Evolutionary conservation across 2,329 filamentous ascomycete species (phyloP).

Genomic region (Colletotrichum graminicola): DNA sequence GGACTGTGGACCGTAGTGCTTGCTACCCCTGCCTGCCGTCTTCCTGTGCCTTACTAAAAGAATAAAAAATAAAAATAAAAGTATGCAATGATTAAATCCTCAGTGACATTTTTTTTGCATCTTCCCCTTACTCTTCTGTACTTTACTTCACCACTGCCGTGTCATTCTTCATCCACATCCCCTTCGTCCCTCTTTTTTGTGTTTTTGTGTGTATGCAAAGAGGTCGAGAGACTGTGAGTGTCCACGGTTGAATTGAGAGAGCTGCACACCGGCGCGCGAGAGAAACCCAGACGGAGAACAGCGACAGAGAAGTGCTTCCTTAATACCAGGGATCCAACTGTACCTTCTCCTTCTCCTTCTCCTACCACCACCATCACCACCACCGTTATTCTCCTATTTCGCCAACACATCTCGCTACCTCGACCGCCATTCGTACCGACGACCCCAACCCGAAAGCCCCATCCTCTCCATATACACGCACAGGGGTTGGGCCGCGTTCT

Average conservation of each 20-base stretch:
- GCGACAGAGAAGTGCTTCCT: slow-evolving; percentile 13
- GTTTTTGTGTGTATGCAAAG: slow-evolving; percentile 22
- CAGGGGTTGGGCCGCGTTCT: slow-evolving; percentile 33
- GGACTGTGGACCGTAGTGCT: slow-evolving; percentile 17
- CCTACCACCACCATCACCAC: slow-evolving; percentile 1
- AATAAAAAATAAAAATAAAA: slow-evolving; percentile 37
- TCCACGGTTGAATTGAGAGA: slow-evolving; percentile 29
- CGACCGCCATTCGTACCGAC: slow-evolving; percentile 22
- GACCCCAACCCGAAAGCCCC: slow-evolving; percentile 14
- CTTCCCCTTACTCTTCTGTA: slow-evolving; percentile 41
- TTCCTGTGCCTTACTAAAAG: slow-evolving; percentile 32
- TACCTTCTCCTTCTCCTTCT: slow-evolving; percentile 11
- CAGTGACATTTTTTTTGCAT: slow-evolving; percentile 42
- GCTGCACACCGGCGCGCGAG: slow-evolving; percentile 12
- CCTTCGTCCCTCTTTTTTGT: slow-evolving; percentile 22
- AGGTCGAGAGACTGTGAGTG: slow-evolving; percentile 38
- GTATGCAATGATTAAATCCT: slow-evolving; percentile 42
- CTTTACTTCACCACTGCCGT: slow-evolving; percentile 30
- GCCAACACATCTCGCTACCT: slow-evolving; percentile 23
- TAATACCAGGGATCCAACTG: slow-evolving; percentile 11
- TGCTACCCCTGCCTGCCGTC: slow-evolving; percentile 41
- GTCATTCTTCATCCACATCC: slow-evolving; percentile 19
- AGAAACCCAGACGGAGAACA: too few species aligned
- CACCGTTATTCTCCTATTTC: slow-evolving; percentile 7
- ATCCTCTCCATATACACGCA: slow-evolving; percentile 11